Base-by-base conservation (phyloP, 2,329 filamentous ascomycete genomes). In the Pseudocercospora eumusae region DNA sequence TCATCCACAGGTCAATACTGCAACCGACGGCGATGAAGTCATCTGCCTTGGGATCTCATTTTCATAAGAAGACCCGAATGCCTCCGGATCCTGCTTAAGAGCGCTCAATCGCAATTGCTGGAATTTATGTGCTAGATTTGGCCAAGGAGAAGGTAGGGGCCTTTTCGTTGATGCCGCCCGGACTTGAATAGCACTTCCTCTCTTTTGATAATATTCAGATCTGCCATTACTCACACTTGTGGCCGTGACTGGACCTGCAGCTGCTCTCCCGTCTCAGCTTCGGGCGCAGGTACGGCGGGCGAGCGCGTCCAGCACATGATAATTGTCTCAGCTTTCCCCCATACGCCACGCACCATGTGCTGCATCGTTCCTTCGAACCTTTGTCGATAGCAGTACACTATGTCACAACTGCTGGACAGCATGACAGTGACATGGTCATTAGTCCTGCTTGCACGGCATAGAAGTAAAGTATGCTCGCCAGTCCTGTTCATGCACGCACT, bases 31-130 rank as follows among this genome's bases (percentile, higher is more conserved):
- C 70, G 11, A 74, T 59, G 50, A 73, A 68, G 20, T 69, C 65
- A 13, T 62, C 62, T 3, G 73, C 71, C 31, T 70, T 65, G 4
- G 65, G 64, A 55, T 57, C 49, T 74, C 71, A 20, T 58, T 53
- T 31, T 71, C 70, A 59, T 72, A 73, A 4, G 68, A 70, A 9
- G 71, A 71, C 8, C 69, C 70, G 57, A 74, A 75, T 8, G 68
- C 70, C 47, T 71, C 68, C n/a, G 72, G 73, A 36, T 66, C 63
- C 31, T 54, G 64, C 55, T 66, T 60, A 36, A 75, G 59, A 7
- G 71, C 68, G 25, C 66, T 44, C 10, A 75, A 64, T 8, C 73
- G 68, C 40, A 74, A 68, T 4, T 62, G 58, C 36, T 67, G 68
- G 40, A 55, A 66, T 56, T 65, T 70, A 6, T 59, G 28, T 18